These are phyloP conservation scores for Camellia oleifera DNA, from an alignment of 179 eudicot species.

Conservation along the genomic window DNA sequence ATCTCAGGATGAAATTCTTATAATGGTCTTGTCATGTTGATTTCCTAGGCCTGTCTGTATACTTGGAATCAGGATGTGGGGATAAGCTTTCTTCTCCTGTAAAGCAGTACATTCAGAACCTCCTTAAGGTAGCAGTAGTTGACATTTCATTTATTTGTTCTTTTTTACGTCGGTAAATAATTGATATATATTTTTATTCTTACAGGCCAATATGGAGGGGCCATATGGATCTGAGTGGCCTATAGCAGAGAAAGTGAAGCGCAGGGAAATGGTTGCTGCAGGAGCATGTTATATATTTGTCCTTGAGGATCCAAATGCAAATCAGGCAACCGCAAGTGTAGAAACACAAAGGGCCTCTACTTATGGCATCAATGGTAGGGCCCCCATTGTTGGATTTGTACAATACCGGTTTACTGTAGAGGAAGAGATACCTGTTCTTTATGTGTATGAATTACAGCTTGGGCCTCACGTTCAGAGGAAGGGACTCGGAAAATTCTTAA, in stretches of 20 bases:
- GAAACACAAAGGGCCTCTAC: conserved; percentile 16
- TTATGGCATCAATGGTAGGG: conserved; percentile 25
- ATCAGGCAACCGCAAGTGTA: conserved; percentile 9
- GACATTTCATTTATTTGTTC: neutral
- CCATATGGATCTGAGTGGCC: conserved; percentile 84
- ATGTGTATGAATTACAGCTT: conserved; percentile 92
- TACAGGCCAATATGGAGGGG: conserved; percentile 78
- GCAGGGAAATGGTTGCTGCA: conserved; percentile 71
- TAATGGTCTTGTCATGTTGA: neutral
- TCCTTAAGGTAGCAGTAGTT: conserved; percentile 60
- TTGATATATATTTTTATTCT: neutral
- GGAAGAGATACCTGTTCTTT: conserved; percentile 88
- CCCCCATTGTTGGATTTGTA: conserved; percentile 69
- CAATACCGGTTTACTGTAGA: conserved; percentile 77
- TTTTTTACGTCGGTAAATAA: neutral
- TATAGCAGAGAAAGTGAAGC: conserved; percentile 73
- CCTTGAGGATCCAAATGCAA: conserved; percentile 28
- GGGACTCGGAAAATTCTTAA: conserved; percentile 79
- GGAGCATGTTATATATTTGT: conserved; percentile 88
- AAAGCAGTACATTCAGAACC: conserved; percentile 61
- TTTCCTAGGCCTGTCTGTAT: conserved; percentile 51
- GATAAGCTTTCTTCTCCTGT: conserved; percentile 49
- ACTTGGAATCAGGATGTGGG: conserved; percentile 64
- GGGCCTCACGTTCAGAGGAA: conserved; percentile 65
- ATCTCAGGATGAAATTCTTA: neutral